Evolutionary conservation across 2,329 filamentous ascomycete genomes (phyloP).

Genomic region (Penicillium corylophilum): DNA sequence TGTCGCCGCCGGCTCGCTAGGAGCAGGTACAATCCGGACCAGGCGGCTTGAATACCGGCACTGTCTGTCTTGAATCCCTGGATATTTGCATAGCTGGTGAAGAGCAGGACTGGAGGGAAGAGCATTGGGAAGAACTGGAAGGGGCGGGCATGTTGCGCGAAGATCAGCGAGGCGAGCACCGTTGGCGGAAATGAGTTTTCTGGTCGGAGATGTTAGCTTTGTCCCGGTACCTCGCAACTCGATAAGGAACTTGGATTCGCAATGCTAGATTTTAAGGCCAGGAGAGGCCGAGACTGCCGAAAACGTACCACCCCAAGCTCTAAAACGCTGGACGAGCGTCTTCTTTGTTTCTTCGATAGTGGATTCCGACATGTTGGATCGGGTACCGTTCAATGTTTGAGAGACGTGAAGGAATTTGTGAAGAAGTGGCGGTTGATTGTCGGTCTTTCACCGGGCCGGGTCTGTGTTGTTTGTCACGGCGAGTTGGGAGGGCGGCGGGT

Average conservation of each 20-base stretch:
- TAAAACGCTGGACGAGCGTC: constrained; percentile 39
- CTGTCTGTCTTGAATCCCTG: constrained; percentile 62
- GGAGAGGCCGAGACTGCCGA: not conserved
- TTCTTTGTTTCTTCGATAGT: constrained; percentile 37
- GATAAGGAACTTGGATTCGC: not conserved
- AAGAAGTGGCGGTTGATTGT: not conserved
- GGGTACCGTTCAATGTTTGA: not conserved
- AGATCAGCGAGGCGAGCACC: constrained; percentile 64
- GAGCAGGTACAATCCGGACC: constrained; percentile 65
- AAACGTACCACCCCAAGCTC: constrained; percentile 45
- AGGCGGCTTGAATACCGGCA: constrained; percentile 63
- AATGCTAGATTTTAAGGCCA: not conserved
- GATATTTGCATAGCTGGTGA: constrained; percentile 65
- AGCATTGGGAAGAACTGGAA: constrained; percentile 65
- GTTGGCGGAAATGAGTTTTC: constrained; percentile 65
- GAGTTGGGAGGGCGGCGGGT: not conserved
- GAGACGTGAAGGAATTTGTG: not conserved
- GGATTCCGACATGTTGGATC: constrained; percentile 29
- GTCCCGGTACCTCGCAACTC: not conserved
- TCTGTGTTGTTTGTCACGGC: not conserved
- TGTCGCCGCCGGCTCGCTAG: constrained; percentile 59
- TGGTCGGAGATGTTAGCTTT: constrained; percentile 30
- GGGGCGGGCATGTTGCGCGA: constrained; percentile 65
- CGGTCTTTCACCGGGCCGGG: not conserved
- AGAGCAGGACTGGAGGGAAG: constrained; percentile 65